Conservation (phyloP, 2,329 filamentous ascomycete species). For the Penicillium sp. region DNA sequence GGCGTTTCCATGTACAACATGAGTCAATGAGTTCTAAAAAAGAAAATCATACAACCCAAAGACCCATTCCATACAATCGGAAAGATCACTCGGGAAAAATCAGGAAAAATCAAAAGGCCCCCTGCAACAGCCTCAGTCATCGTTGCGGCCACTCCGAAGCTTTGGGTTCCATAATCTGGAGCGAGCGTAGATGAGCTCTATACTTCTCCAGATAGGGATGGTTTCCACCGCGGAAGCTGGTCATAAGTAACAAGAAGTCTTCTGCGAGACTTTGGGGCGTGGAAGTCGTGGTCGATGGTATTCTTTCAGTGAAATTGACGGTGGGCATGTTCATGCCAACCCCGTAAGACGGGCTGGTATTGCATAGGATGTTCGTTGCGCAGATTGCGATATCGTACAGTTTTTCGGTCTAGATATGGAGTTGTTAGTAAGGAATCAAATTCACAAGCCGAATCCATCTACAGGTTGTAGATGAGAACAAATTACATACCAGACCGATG, state of each 20-base stretch:
- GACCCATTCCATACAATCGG: background rate
- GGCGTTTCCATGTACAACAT: background rate
- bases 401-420: slow-evolving; percentile 36
- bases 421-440: background rate
- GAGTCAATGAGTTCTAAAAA: background rate
- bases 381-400: slow-evolving; percentile 41
- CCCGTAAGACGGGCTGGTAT: slow-evolving; percentile 26
- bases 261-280: slow-evolving; percentile 28
- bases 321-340: slow-evolving; percentile 9
- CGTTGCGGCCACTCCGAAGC: slow-evolving; percentile 21
- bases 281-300: slow-evolving; percentile 13
- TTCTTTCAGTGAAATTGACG: slow-evolving; percentile 15
- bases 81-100: background rate
- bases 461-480: background rate
- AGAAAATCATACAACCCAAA: background rate
- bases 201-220: slow-evolving; percentile 39
- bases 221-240: slow-evolving; percentile 37
- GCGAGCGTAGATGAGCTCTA: slow-evolving; percentile 28
- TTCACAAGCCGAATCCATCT: background rate
- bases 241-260: slow-evolving; percentile 35
- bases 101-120: background rate
- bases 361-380: slow-evolving; percentile 33
- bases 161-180: slow-evolving; percentile 22
- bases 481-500: slow-evolving; percentile 37
- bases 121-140: slow-evolving; percentile 1